Percentiles rank a stretch among this genome's conserved stretches.
These are phyloP conservation scores for Pseudogymnoascus sp. DNA, from an alignment of 2,329 filamentous ascomycete species.

Conservation along the genomic window DNA sequence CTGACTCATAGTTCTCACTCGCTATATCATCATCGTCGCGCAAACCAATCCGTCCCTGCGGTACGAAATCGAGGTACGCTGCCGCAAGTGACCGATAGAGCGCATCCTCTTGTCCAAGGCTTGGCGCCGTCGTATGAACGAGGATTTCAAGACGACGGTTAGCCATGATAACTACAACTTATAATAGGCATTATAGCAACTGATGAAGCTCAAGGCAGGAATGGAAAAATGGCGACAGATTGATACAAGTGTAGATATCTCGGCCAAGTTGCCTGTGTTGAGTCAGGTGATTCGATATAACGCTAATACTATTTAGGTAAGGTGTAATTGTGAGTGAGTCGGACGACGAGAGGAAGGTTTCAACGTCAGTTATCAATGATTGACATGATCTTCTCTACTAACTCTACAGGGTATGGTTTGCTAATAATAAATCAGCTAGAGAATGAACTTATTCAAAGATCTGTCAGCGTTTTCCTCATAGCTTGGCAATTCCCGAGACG, in stretches of 20 bases:
- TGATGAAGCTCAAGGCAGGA: neutral
- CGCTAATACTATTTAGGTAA: neutral
- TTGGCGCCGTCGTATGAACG: constrained; percentile 27
- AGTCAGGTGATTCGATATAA: neutral
- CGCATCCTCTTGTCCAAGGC: constrained; percentile 25
- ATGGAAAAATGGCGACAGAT: neutral
- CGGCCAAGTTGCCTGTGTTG: neutral
- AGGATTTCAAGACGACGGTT: constrained; percentile 24
- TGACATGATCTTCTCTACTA: neutral
- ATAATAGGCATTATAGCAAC: neutral
- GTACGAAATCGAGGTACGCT: constrained; percentile 26
- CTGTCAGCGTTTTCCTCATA: neutral
- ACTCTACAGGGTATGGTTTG: neutral
- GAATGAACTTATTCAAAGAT: neutral
- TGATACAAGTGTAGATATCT: neutral
- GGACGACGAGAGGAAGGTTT: neutral
- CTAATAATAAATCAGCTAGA: neutral
- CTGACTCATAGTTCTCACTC: constrained; percentile 31
- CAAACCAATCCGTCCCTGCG: constrained; percentile 14
- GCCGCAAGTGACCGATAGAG: constrained; percentile 26
- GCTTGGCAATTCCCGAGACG: neutral
- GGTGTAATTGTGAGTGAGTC: neutral
- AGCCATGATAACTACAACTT: neutral
- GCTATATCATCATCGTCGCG: neutral
- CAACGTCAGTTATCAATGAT: neutral